Percentiles rank a stretch among this genome's conserved stretches.
Evolutionary conservation across 257 asterid species (phyloP).

Genomic region (Echium plantagineum): DNA sequence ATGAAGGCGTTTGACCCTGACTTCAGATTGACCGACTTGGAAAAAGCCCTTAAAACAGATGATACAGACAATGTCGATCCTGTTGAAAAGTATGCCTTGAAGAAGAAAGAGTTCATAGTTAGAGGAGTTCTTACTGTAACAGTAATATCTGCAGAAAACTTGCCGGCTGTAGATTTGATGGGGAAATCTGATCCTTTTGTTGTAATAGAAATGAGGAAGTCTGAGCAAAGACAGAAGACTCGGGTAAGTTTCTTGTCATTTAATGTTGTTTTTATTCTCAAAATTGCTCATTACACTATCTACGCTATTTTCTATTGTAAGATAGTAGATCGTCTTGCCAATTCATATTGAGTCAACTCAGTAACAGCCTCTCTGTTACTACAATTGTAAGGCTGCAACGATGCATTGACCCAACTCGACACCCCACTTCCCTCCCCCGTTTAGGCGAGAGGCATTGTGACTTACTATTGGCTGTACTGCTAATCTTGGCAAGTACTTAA

Average conservation of each 20-base stretch:
- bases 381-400: too few relatives aligned
- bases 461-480: neutral
- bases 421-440: too few relatives aligned
- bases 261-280: neutral
- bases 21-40: constrained; percentile 65
- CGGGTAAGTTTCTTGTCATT: constrained; percentile 35
- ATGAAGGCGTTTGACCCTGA: constrained; percentile 60
- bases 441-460: too few relatives aligned
- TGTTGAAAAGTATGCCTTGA: constrained; percentile 17
- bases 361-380: too few relatives aligned
- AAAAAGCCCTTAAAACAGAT: constrained; percentile 49
- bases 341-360: too few relatives aligned
- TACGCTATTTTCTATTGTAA: too few relatives aligned
- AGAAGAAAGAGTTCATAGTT: constrained; percentile 43
- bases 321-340: too few relatives aligned
- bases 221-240: constrained; percentile 64
- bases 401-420: too few relatives aligned
- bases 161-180: constrained; percentile 62
- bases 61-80: constrained; percentile 16
- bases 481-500: too few relatives aligned
- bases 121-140: constrained; percentile 92
- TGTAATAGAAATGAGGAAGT: constrained; percentile 62
- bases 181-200: constrained; percentile 97
- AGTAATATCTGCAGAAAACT: constrained; percentile 65
- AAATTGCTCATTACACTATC: too few relatives aligned